Conservation (phyloP, 1,284 basidiomycete genomes). For the Melampsora abietis-canadensis region DNA sequence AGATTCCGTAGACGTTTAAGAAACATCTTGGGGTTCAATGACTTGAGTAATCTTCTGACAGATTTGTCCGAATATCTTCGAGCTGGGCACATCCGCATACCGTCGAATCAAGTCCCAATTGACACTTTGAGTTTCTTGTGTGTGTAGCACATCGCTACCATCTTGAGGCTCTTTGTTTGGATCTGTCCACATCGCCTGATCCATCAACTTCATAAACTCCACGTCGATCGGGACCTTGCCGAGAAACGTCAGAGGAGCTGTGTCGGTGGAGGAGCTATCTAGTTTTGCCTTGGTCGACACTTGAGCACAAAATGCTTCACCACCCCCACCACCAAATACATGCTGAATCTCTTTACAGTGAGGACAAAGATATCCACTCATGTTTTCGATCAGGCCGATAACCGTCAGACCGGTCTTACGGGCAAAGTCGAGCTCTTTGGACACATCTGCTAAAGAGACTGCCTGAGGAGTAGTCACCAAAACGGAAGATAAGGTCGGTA, state of each 20-base stretch:
- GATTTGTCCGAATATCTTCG: not conserved
- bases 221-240: slow-evolving; percentile 92
- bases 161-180: not conserved
- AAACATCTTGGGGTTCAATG: not conserved
- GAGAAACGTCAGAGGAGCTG: slow-evolving; percentile 73
- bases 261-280: slow-evolving; percentile 49
- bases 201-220: slow-evolving; percentile 79
- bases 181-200: slow-evolving; percentile 59
- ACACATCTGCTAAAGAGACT: slow-evolving; percentile 87
- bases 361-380: slow-evolving; percentile 97
- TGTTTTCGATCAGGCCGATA: slow-evolving; percentile 94
- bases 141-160: not conserved
- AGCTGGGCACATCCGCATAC: not conserved
- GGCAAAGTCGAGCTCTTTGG: slow-evolving; percentile 87
- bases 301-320: slow-evolving; percentile 60
- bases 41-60: not conserved
- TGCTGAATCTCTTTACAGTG: slow-evolving; percentile 78
- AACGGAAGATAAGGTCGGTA: slow-evolving; percentile 63
- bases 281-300: slow-evolving; percentile 46
- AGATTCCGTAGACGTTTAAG: no score
- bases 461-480: slow-evolving; percentile 97
- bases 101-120: not conserved
- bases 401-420: slow-evolving; percentile 71
- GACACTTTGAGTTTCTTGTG: not conserved
- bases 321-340: slow-evolving; percentile 91